These are phyloP conservation scores for Decorospora gaudefroyi DNA, from an alignment of 2,329 filamentous ascomycete genomes.

Conservation along the genomic window DNA sequence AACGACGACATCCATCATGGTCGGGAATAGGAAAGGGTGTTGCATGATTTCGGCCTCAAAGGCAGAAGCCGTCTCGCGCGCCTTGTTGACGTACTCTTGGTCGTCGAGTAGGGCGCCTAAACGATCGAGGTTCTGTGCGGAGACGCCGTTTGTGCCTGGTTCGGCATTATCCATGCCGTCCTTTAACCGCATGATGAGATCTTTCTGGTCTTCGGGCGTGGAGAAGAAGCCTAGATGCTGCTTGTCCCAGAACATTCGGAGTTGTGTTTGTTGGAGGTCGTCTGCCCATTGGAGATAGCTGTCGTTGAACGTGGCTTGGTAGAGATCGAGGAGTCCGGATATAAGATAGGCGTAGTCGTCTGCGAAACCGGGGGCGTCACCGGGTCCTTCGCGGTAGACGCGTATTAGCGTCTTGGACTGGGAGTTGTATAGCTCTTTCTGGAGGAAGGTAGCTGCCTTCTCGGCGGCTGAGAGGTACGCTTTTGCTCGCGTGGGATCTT, in stretches of 20 bases:
- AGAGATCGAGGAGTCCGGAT: conserved; percentile 79
- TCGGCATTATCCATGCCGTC: conserved; percentile 93
- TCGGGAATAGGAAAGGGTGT: conserved; percentile 89
- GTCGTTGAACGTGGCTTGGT: conserved; percentile 79
- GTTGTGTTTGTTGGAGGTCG: conserved; percentile 76
- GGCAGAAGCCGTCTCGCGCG: conserved; percentile 74
- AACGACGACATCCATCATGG: conserved; percentile 76
- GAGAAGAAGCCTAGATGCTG: conserved; percentile 70
- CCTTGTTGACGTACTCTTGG: conserved; percentile 65
- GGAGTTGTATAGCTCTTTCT: conserved; percentile 71
- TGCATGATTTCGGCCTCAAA: conserved; percentile 93
- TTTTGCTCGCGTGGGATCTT: conserved; percentile 62
- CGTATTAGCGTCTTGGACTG: conserved; percentile 68
- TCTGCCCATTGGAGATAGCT: conserved; percentile 79
- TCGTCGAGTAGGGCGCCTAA: conserved; percentile 72
- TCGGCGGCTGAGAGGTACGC: conserved; percentile 69
- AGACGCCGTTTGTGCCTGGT: conserved; percentile 85
- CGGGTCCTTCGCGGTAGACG: conserved; percentile 70
- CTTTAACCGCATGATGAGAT: conserved; percentile 84
- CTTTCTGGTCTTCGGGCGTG: conserved; percentile 64
- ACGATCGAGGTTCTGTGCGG: conserved; percentile 84
- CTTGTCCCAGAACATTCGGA: conserved; percentile 75
- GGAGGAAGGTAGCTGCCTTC: conserved; percentile 73
- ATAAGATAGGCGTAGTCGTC: conserved; percentile 95
- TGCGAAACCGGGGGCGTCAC: conserved; percentile 74